Evolutionary conservation across 106 monocot species (phyloP), one percentile per base, ranked within the genome.

Genomic region (Allium fistulosum): DNA sequence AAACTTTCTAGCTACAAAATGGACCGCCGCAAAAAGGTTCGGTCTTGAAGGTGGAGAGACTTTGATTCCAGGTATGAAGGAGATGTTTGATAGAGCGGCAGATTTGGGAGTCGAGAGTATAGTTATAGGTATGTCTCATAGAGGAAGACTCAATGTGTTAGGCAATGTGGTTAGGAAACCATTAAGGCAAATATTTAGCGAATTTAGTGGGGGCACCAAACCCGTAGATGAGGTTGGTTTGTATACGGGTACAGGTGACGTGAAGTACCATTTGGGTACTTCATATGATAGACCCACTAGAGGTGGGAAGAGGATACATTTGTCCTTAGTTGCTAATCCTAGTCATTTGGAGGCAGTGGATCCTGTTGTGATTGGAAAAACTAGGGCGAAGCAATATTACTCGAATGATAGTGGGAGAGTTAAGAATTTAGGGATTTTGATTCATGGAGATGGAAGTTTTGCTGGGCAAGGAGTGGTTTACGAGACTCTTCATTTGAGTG

Each of bases 391-490:
- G 75, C 97, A 97, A 72, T 92, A 79, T 63, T 90, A 97, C 22
- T 82, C 92, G 8, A 81, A 78, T 56, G 97, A 97, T 63, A 45
- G 11, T 15, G 84, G 92, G 9, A 75, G 97, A 62, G 84, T 68
- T 17, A 89, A 82, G 74, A 92, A 87, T 53, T 16, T 92, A 79
- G 89, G 88, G 7, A 77, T 97, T 1, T 55, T 97, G 61, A 74
- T 97, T 26, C 92, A 97, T 72, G 97, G 97, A 60, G 97, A 97
- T 71, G 92, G 97, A 60, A 92, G 92, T 74, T 97, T 97, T 84
- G 82, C 92, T 2, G 97, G 97, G 51, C 97, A 97, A 63, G 97
- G 97, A 64, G 97, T 97, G 48, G 97, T 97, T 61, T 97, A 89
- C 68, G 97, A 97, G 70, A 92, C 97, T 46, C 65, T 97, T 12